Evolutionary conservation across 257 asterid species (phyloP).

Genomic region (Perilla frutescens): DNA sequence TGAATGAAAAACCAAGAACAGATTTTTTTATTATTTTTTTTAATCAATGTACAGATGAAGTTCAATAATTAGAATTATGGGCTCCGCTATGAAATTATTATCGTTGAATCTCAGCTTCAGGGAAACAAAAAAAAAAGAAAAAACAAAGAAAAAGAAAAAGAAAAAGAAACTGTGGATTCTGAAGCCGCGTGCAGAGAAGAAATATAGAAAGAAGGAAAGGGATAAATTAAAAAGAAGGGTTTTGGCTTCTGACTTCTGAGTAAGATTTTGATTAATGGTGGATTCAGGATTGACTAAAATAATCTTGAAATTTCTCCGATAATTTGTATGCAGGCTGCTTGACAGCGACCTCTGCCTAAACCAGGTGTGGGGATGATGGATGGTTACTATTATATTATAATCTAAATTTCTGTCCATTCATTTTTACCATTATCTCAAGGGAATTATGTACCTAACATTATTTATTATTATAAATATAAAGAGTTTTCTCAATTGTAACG

Average conservation of each 20-base stretch:
- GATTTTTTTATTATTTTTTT: neutral
- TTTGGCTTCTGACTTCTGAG: neutral
- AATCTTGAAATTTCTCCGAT: slow-evolving; percentile 4
- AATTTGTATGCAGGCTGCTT: slow-evolving; percentile 53
- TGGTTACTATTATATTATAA: neutral
- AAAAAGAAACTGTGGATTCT: slow-evolving; percentile 29
- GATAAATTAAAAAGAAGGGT: slow-evolving; percentile 12
- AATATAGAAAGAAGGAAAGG: slow-evolving; percentile 16
- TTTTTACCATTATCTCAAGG: slow-evolving; percentile 17
- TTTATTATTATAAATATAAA: neutral
- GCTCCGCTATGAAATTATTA: neutral
- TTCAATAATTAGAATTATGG: neutral
- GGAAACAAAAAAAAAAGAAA: neutral
- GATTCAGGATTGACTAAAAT: slow-evolving; percentile 46
- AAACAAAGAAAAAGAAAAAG: slow-evolving; percentile 20
- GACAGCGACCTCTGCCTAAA: slow-evolving; percentile 50
- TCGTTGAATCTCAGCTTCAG: neutral
- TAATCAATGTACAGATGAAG: slow-evolving; percentile 15
- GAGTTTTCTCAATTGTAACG: neutral
- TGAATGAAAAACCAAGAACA: slow-evolving; percentile 30
- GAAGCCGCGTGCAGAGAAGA: slow-evolving; percentile 66
- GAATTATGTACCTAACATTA: neutral
- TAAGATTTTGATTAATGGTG: slow-evolving; percentile 36
- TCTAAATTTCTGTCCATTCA: slow-evolving; percentile 53
- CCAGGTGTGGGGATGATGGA: slow-evolving; percentile 19